These are phyloP conservation scores for Decorospora gaudefroyi DNA, from an alignment of 2,329 filamentous ascomycete genomes.

Conservation along the genomic window DNA sequence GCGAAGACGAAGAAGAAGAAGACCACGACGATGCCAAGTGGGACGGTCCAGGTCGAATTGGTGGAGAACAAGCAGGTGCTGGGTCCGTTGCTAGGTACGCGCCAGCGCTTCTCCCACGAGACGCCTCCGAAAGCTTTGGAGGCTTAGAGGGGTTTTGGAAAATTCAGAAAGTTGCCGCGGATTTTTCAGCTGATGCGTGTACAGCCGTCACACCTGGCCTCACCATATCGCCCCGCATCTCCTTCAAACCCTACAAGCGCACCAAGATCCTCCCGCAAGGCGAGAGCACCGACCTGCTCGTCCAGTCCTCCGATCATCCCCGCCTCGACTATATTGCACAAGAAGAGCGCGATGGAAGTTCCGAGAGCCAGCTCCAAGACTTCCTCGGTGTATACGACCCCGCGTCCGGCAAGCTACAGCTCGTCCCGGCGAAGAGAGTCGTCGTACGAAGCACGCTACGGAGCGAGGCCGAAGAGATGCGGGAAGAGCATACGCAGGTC, in stretches of 20 bases:
- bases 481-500: conserved; percentile 35
- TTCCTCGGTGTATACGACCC: conserved; percentile 66
- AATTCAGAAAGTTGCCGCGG: too few species aligned
- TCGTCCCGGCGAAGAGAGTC: conserved; percentile 59
- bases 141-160: too few species aligned
- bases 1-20: conserved; percentile 57
- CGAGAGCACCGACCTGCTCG: conserved; percentile 54
- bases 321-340: conserved; percentile 63
- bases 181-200: background rate
- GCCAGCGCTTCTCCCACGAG: background rate
- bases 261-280: conserved; percentile 36
- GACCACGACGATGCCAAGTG: conserved; percentile 47
- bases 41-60: conserved; percentile 52
- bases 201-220: conserved; percentile 52
- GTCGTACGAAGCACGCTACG: conserved; percentile 58
- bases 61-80: conserved; percentile 54
- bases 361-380: conserved; percentile 60
- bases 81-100: conserved; percentile 57
- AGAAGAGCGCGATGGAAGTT: conserved; percentile 53
- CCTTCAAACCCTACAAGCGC: conserved; percentile 57
- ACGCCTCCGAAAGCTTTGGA: too few species aligned
- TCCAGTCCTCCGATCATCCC: conserved; percentile 64
- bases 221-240: conserved; percentile 46
- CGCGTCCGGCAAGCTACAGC: conserved; percentile 55
- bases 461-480: conserved; percentile 51